A percentile compares a stretch with the other conserved stretches of the same genome.
Evolutionary conservation across 192 early-diverging fungal species (phyloP).

Genomic region (Geranomyces michiganensis): DNA sequence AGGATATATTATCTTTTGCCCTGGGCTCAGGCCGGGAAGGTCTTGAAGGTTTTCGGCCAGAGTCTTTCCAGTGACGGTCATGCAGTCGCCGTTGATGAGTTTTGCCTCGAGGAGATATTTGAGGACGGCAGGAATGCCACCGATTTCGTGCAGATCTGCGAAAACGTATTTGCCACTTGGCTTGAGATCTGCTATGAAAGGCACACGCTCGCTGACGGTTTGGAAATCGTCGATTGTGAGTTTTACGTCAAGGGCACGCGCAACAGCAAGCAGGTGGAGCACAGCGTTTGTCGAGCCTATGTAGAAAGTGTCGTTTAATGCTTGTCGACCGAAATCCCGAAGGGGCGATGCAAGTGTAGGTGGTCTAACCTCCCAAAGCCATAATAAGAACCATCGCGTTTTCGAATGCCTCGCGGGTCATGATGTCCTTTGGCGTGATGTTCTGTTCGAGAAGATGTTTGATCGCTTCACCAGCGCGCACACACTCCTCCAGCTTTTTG

Average conservation of each 20-base stretch:
- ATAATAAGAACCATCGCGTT: conserved; percentile 95
- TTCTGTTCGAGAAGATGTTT: conserved; percentile 87
- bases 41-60: conserved; percentile 86
- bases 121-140: conserved; percentile 92
- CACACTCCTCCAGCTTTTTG: conserved; percentile 88
- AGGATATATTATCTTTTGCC: conserved; percentile 88
- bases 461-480: conserved; percentile 80
- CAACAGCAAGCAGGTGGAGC: conserved; percentile 90
- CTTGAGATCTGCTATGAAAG: conserved; percentile 97
- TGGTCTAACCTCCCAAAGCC: conserved; percentile 75
- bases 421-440: conserved; percentile 93
- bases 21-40: conserved; percentile 74
- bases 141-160: conserved; percentile 91
- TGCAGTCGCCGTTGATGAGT: conserved; percentile 79
- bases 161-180: conserved; percentile 98
- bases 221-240: conserved; percentile 97
- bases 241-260: conserved; percentile 78
- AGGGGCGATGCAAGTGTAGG: neutral
- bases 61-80: conserved; percentile 98
- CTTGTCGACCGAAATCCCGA: neutral
- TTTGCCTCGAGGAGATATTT: conserved; percentile 91
- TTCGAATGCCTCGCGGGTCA: conserved; percentile 93
- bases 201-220: conserved; percentile 80
- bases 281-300: conserved; percentile 89
- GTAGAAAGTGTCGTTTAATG: too few relatives aligned